Evolutionary conservation across 2,329 filamentous ascomycete genomes (phyloP), one percentile per base, ranked within the genome.

Genomic region (Lasiodiplodia citricola): DNA sequence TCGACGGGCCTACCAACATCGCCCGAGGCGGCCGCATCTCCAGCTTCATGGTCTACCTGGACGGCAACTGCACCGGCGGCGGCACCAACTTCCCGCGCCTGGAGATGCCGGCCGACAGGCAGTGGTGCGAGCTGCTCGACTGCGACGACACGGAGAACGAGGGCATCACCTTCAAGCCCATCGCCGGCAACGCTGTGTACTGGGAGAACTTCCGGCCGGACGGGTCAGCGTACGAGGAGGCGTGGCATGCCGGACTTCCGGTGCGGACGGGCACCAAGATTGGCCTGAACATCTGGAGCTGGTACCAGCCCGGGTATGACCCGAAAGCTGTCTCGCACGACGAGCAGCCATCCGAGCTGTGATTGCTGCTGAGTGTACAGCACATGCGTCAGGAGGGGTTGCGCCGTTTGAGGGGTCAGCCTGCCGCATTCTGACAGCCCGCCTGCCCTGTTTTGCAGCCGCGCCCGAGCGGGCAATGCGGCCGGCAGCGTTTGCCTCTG

Each of bases 201-300:
- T 90, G 88, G 88, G 84, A 86, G 78, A 90, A 90, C 75, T 80
- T 89, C 68, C 79, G 84, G 50, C 70, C 79, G 0, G 85, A 88
- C 76, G 87, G 87, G 2, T 81, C 78, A 25, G 87, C 87, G 14
- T 87, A 87, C 73, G 80, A 82, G 68, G 86, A 89, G 77, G 87
- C 85, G 38, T 87, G 87, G 81, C 88, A 90, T 81, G 87, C 87
- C 54, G 87, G 86, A 5, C 79, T 88, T 73, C 87, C 87, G 10
- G 87, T 90, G 0, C 77, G 78, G 60, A 80, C 76, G 51, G 88
- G 88, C 2, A 81, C 78, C 47, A 90, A 90, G 79, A 82, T 89
- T 68, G 88, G 87, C 0, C 76, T 90, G 77, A 90, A 90, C 78
- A 88, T 90, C 70, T 90, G 88, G 88, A 88, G 85, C 76, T 89